A percentile compares a stretch with the other conserved stretches of the same genome.
Conservation (phyloP, 257 asterid species). For the Solanum virginianum region DNA sequence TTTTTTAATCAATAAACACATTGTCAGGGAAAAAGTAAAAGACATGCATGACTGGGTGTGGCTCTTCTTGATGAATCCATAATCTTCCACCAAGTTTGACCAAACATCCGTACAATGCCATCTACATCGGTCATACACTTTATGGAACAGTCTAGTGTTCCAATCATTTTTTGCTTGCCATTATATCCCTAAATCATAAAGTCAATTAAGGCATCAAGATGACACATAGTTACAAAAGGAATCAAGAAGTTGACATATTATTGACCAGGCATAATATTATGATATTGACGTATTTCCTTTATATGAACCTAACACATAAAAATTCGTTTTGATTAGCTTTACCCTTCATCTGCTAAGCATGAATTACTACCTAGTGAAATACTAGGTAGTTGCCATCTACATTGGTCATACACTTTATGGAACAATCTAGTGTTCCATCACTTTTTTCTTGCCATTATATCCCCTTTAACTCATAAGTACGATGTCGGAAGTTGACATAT, state of each 20-base stretch:
- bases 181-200: background rate
- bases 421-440: background rate
- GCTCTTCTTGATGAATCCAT: background rate
- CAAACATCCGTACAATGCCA: background rate
- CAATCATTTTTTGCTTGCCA: background rate
- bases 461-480: background rate
- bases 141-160: background rate
- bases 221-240: background rate
- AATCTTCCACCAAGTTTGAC: background rate
- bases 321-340: background rate
- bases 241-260: background rate
- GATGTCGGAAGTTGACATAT: background rate
- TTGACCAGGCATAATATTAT: background rate
- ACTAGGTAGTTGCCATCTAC: background rate
- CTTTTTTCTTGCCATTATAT: background rate
- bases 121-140: background rate
- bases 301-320: background rate
- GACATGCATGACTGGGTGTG: background rate
- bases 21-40: background rate
- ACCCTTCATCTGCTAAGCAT: background rate
- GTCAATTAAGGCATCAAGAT: background rate
- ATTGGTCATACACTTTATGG: background rate
- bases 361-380: background rate
- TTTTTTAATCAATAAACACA: background rate
- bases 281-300: background rate